Evolutionary conservation across 2,329 filamentous ascomycete species (phyloP).

Genomic region (Aspergillus pseudoviridinutans): DNA sequence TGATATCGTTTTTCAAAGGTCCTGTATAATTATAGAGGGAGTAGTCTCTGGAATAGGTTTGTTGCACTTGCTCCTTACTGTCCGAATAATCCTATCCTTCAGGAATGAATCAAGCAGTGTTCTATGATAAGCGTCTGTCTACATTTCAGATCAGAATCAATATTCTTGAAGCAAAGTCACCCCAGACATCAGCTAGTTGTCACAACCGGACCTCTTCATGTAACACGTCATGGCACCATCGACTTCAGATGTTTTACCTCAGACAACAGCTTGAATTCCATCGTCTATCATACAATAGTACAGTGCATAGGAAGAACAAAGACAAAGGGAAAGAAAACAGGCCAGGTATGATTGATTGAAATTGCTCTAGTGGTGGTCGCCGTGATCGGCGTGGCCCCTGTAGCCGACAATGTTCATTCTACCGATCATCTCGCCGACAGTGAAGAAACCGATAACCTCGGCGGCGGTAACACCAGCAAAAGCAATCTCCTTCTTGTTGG

Average conservation of each 20-base stretch:
- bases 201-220: not conserved
- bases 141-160: not conserved
- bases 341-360: slow-evolving; percentile 23
- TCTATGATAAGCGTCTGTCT: not conserved
- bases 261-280: slow-evolving; percentile 44
- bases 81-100: no score
- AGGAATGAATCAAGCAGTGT: not conserved
- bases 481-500: slow-evolving; percentile 67
- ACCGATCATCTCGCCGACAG: slow-evolving; percentile 93
- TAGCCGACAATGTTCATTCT: slow-evolving; percentile 95
- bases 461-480: slow-evolving; percentile 73
- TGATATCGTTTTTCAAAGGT: not conserved
- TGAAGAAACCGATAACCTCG: slow-evolving; percentile 95
- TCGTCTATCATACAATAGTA: slow-evolving; percentile 47
- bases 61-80: not conserved
- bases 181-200: not conserved
- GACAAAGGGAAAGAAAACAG: slow-evolving; percentile 31
- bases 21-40: not conserved
- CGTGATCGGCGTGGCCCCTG: slow-evolving; percentile 61
- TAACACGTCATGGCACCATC: slow-evolving; percentile 13
- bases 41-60: not conserved
- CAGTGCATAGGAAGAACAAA: slow-evolving; percentile 27
- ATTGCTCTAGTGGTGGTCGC: slow-evolving; percentile 34
- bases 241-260: slow-evolving; percentile 24
- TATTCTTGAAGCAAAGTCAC: not conserved